phyloP scores from a whole-genome alignment of 495 filamentous ascomycete genomes.

The Penicillium cataractarum region DNA sequence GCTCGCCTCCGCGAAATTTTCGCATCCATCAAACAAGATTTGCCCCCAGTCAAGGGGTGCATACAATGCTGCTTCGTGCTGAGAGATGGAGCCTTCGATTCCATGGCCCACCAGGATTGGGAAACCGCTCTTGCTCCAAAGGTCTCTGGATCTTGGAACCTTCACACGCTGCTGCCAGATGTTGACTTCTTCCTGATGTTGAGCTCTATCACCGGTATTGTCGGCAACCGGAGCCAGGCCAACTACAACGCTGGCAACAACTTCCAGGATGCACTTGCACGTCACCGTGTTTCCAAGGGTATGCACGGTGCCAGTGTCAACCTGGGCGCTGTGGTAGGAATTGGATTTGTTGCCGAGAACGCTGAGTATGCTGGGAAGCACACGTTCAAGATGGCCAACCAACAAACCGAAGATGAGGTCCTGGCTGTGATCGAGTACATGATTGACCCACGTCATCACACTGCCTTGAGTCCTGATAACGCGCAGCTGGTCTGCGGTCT shows the following conservation, averaged over 20 bases:
- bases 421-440: neutral
- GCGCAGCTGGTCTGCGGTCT: neutral
- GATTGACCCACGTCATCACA: neutral
- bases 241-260: conserved; percentile 49
- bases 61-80: neutral
- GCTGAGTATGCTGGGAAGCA: neutral
- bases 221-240: conserved; percentile 43
- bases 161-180: conserved; percentile 12
- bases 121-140: neutral
- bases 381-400: neutral
- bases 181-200: conserved; percentile 53
- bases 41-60: conserved; percentile 6
- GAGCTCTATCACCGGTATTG: conserved; percentile 38
- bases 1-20: conserved; percentile 1
- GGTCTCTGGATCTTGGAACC: conserved; percentile 10
- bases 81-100: neutral
- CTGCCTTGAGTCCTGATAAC: neutral
- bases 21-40: neutral
- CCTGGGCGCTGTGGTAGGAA: neutral
- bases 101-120: neutral
- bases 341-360: neutral
- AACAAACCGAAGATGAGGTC: neutral
- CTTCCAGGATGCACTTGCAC: conserved; percentile 50
- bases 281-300: neutral
- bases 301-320: neutral